Evolutionary conservation across 1,284 basidiomycete species (phyloP), one percentile per base, ranked within the genome.

Genomic region (Ceratobasidium papillatum): DNA sequence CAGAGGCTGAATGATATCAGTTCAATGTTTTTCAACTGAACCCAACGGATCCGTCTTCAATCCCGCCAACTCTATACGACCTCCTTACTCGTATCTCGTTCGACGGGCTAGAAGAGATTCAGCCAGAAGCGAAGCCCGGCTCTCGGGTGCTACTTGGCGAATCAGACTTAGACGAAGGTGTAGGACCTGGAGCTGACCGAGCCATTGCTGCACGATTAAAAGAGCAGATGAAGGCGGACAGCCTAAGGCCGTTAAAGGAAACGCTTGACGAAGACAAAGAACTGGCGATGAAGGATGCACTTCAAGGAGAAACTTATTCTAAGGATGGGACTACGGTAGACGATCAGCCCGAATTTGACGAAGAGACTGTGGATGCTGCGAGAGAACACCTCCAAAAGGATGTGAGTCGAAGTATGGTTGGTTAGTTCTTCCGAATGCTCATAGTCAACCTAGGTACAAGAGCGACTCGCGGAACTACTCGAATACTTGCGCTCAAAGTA

Each of bases 11-110:
- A 75, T 68, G 51, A 77, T 52, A 34, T 38, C 78, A 94, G 93
- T 93, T 93, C 82, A 94, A 94, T 79, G 86, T 91, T 34, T 83
- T 94, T 36, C 92, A 90, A 88, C 84, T 94, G 61, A 87, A 93
- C 79, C 89, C 91, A 1, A 83, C 85, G 72, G 86, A 89, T 78
- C 82, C 84, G 7, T 87, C 89, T 41, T 84, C 90, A 22, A 89
- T 94, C 78, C 92, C 93, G 25, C 80, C 84, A 22, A 89, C 87
- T 12, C 82, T 94, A 49, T 80, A 89, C 73, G 88, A 91, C 14
- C 59, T 61, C 11, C 63, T 68, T 73, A 71, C 62, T 52, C 61
- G 56, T 47, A 59, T 32, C 41, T 30, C 72, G 19, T 34, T 43
- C 30, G 72, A 27, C 34, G 34, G 38, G 7, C 30, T 74, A 19